Conservation (phyloP, 257 asterid genomes). For the Striga asiatica region DNA sequence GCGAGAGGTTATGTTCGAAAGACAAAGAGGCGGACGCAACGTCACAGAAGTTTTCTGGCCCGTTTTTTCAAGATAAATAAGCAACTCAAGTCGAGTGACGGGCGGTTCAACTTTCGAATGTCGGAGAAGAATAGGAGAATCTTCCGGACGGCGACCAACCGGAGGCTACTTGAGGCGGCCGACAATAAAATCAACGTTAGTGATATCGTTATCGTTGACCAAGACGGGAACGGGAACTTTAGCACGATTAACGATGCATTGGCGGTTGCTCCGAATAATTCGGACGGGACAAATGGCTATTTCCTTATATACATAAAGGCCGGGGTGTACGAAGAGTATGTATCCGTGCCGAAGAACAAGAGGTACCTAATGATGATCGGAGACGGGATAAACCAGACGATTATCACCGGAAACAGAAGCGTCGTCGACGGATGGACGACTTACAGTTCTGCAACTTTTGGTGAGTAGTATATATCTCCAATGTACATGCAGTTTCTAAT, state of each 20-base stretch:
- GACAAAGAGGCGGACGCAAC: constrained; percentile 1
- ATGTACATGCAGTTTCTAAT: too few relatives aligned
- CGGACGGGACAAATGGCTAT: constrained; percentile 33
- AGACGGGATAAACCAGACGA: constrained; percentile 56
- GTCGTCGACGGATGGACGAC: constrained; percentile 79
- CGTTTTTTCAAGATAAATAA: background rate
- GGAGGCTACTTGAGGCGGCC: constrained; percentile 36
- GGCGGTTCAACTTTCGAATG: constrained; percentile 38
- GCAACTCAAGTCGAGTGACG: constrained; percentile 13
- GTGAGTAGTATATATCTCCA: constrained; percentile 23
- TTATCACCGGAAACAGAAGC: constrained; percentile 59
- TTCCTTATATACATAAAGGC: constrained; percentile 42
- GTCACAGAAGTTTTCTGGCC: too few relatives aligned
- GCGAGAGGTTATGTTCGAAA: constrained; percentile 52
- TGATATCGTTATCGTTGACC: constrained; percentile 45
- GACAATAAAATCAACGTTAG: constrained; percentile 30
- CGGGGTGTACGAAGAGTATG: constrained; percentile 70
- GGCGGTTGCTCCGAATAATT: constrained; percentile 44
- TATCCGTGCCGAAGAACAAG: constrained; percentile 43
- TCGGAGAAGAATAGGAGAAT: constrained; percentile 18
- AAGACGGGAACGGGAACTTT: constrained; percentile 47
- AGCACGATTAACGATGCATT: constrained; percentile 57
- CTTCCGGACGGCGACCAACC: constrained; percentile 20
- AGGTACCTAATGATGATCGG: constrained; percentile 66
- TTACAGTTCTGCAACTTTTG: constrained; percentile 50